Conservation (phyloP, 169 alveolate genomes). For the Plasmodium knowlesi region DNA sequence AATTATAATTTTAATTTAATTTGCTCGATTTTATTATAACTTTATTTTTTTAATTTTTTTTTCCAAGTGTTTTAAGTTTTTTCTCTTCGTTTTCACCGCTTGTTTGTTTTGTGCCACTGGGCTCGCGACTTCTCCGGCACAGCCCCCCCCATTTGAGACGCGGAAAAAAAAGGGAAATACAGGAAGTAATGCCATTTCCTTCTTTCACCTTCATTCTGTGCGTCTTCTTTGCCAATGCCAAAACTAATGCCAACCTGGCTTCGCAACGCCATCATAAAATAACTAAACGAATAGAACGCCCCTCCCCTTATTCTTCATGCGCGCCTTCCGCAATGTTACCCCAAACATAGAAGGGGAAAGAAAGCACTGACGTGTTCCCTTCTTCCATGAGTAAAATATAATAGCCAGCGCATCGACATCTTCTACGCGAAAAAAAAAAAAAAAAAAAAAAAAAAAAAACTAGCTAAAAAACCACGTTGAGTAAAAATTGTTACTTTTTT, state of each 20-base stretch:
- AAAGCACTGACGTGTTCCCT: not conserved
- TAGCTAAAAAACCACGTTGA: not conserved
- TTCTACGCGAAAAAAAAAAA: not conserved
- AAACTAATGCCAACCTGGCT: not conserved
- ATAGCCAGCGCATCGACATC: not conserved
- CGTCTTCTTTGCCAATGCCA: not conserved
- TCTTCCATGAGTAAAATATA: not conserved
- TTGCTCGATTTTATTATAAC: not conserved
- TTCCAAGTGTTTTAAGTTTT: not conserved
- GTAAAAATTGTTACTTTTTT: not conserved
- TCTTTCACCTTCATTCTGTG: not conserved
- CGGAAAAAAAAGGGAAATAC: not conserved
- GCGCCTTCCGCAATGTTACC: not conserved
- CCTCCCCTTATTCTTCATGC: not conserved
- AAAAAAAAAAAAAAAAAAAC: not conserved
- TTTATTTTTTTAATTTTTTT: not conserved
- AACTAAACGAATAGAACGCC: not conserved
- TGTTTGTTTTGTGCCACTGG: not conserved
- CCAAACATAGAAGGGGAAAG: not conserved
- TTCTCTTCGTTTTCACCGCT: not conserved
- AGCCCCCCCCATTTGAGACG: not conserved
- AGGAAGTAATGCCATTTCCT: not conserved
- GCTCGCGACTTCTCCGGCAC: not conserved
- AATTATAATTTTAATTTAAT: not conserved
- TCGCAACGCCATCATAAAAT: no score